Evolutionary conservation across 2,329 filamentous ascomycete species (phyloP).

Genomic region (Neobulgaria alba): DNA sequence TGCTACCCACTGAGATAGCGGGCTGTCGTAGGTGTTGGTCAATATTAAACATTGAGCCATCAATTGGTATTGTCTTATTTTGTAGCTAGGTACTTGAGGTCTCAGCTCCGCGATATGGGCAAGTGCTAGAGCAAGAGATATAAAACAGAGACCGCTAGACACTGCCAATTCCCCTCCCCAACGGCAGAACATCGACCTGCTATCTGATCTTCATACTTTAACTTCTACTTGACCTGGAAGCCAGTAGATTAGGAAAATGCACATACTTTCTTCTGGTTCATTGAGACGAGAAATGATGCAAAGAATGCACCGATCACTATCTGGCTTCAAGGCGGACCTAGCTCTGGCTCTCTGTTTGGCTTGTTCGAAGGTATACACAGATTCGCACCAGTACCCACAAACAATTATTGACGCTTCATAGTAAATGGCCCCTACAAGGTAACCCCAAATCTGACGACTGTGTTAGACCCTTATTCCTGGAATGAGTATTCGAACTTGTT

Average conservation of each 20-base stretch:
- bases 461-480: slow-evolving; percentile 52
- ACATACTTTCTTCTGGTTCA: slow-evolving; percentile 40
- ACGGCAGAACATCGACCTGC: no score
- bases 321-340: slow-evolving; percentile 47
- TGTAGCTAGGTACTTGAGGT: no score
- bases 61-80: no score
- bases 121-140: no score
- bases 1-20: no score
- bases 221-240: no score
- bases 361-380: slow-evolving; percentile 33
- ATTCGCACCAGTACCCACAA: slow-evolving; percentile 3
- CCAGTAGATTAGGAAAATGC: slow-evolving; percentile 29
- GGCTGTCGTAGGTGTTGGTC: no score
- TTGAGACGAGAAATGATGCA: slow-evolving; percentile 40
- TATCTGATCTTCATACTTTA: no score
- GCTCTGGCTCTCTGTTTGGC: slow-evolving; percentile 44
- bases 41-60: no score
- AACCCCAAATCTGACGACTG: slow-evolving; percentile 23
- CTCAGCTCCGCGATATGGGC: no score
- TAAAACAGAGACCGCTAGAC: no score
- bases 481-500: slow-evolving; percentile 46
- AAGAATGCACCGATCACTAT: slow-evolving; percentile 38
- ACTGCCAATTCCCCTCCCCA: no score
- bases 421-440: slow-evolving; percentile 35
- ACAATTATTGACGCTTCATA: neutral